These are phyloP conservation scores for Rhododendron ferrugineum DNA, from an alignment of 148 eudicot species.

Conservation along the genomic window DNA sequence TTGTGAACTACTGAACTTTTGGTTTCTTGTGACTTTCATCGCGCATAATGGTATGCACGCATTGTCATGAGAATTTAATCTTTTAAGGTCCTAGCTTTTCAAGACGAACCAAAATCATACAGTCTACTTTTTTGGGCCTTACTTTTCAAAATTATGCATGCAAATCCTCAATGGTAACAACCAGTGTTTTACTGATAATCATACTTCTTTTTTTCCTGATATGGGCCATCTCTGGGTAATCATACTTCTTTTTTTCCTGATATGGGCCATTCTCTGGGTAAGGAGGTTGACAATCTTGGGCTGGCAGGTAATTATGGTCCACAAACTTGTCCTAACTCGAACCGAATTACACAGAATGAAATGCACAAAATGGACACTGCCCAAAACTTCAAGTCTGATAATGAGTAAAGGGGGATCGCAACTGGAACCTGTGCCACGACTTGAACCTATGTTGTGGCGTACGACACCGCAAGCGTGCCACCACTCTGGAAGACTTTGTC, in stretches of 20 bases:
- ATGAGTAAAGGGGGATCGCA: not conserved
- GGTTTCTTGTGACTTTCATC: not conserved
- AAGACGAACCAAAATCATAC: not conserved
- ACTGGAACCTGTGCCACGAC: not conserved
- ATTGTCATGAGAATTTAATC: not conserved
- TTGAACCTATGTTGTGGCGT: not conserved
- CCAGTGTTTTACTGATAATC: not conserved
- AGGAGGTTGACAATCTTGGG: not conserved
- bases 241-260: not conserved
- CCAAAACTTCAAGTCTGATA: not conserved
- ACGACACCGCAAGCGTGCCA: not conserved
- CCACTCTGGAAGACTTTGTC: not conserved
- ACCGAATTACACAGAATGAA: not conserved
- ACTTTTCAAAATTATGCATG: not conserved
- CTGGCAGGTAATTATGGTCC: not conserved
- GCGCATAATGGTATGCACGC: not conserved
- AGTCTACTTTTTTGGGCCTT: not conserved
- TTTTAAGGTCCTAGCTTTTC: not conserved
- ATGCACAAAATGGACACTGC: not conserved
- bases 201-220: not conserved
- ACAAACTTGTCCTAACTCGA: not conserved
- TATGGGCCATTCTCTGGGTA: not conserved
- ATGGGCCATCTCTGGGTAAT: not conserved
- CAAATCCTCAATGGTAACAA: not conserved
- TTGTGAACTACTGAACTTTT: not conserved